These are phyloP conservation scores for Acanthamoeba lenticulata DNA, from an alignment of 208 protist species.

Conservation along the genomic window DNA sequence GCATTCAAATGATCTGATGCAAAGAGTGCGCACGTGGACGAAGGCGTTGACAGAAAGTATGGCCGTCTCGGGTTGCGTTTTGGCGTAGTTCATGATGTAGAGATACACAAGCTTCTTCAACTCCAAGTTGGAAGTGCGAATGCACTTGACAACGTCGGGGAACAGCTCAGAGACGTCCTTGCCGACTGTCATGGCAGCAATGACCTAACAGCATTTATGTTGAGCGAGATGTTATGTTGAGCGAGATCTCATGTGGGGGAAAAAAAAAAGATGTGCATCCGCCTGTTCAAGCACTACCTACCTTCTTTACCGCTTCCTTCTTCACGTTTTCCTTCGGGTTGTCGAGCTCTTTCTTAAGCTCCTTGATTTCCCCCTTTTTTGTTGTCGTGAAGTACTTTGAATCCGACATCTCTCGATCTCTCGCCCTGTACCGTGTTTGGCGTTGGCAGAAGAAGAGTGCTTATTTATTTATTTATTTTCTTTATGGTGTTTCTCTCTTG, in stretches of 20 bases:
- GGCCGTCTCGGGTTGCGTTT: constrained; percentile 96
- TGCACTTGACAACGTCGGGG: constrained; percentile 95
- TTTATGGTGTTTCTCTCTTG: not conserved
- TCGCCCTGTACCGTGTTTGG: not conserved
- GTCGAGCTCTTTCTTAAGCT: constrained; percentile 91
- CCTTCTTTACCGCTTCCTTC: constrained; percentile 96
- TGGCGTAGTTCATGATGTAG: constrained; percentile 98
- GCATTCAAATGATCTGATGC: not conserved
- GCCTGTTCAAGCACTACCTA: too few species aligned
- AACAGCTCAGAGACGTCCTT: constrained; percentile 95
- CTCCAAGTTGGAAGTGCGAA: constrained; percentile 95
- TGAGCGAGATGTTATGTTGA: too few species aligned
- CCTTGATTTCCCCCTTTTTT: constrained; percentile 87
- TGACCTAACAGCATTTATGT: constrained; percentile 56
- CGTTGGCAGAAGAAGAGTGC: not conserved
- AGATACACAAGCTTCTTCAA: constrained; percentile 99
- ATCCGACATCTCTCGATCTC: constrained; percentile 14
- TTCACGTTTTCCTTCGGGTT: constrained; percentile 91
- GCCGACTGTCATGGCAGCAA: constrained; percentile 98
- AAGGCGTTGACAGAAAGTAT: constrained; percentile 98
- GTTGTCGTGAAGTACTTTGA: constrained; percentile 51
- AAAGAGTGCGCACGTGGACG: constrained; percentile 84
- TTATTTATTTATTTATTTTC: not conserved
- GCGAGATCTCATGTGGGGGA: too few species aligned
- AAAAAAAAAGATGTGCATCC: too few species aligned